Base-by-base conservation (phyloP, 208 protist species). In the Trypanosoma brucei region DNA sequence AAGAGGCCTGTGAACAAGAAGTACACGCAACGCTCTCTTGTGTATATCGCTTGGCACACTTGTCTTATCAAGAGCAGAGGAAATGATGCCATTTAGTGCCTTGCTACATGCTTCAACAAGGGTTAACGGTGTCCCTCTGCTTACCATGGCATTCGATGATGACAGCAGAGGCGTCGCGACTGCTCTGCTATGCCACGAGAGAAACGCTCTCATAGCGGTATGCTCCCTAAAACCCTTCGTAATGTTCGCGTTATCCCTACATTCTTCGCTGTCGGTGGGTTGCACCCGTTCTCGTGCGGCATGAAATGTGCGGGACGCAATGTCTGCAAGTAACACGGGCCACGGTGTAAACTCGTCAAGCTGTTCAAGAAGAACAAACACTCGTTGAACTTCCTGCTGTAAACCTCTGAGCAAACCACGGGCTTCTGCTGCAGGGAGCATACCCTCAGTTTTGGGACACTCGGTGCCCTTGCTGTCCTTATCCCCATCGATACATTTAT, bases 1-100 rank as follows among this genome's bases (percentile, higher is more conserved):
- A 34, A 86, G 53, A 9, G 72, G 70, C 57, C 71, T 69, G 30
- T 83, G 76, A 36, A 65, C 35, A 48, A 66, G 39, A 63, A 80
- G 45, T 37, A 72, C 30, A 42, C 67, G 39, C 33, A 72, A 53
- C 13, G 63, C 59, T 7, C 59, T 50, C 6, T 42, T 65, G 37
- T 44, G 58, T 30, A 72, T 14, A 53, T 36, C 44, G 14, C 36
- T 65, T 2, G 45, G 67, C 5, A 36, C 7, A 37, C 38, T 46
- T 2, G 42, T 48, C 22, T 52, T 45, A 35, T 66, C 67, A 6
- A 66, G 37, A 44, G 53, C 67, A 62, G 48, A 72, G 11, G 60
- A 62, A 30, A 72, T 39, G 8, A 72, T 44, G 42, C 64, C 50
- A 49, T 46, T 45, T 31, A 66, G 60, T 22, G 59, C 60, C 54